Evolutionary conservation across 805 yeast genomes (phyloP), one percentile per base, ranked within the genome.

Genomic region (Ogataea siamensis): DNA sequence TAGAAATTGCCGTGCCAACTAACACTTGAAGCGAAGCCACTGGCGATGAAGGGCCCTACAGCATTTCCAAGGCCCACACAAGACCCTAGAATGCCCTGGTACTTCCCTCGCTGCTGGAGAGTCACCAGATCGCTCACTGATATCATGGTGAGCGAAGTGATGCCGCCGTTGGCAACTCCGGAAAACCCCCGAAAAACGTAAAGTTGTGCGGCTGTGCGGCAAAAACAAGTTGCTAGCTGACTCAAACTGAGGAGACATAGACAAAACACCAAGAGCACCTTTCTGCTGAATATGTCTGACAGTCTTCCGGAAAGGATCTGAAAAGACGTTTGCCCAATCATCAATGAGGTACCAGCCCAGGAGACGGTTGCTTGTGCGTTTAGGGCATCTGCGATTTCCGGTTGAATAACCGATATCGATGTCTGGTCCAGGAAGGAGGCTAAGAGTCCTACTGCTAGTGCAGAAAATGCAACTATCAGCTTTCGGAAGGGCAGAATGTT

Each of bases 321-420:
- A 44, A 74, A 73, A 5, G 68, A 66, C 32, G 76, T 66, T 34
- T 68, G 69, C 5, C 80, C 76, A 34, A 77, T 67, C 19, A 74
- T 55, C 11, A 70, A 55, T 2, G 80, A 70, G 0, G 82, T 71
- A 10, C 80, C 80, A 0, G 78, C 79, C 83, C 83, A 77, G 32
- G 75, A 67, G 29, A 76, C 73, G 1, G 78, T 67, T 7, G 51
- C 30, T 10, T 23, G 33, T 2, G 78, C 74, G 32, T 72, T 40
- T 31, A 76, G 56, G 21, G 68, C 78, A 18, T 60, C 51, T 6
- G 73, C 76, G 24, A 76, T 74, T n/a, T 50, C 42, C 2, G 80
- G 67, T 22, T 73, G 64, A 2, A 74, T 74, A 9, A 73, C 70
- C 1, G 73, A 64, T 22, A 72, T 64, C 19, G 74, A 66, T 2